Evolutionary conservation across 768 basidiomycete genomes (phyloP).

Genomic region (Tephrocybe sp.): DNA sequence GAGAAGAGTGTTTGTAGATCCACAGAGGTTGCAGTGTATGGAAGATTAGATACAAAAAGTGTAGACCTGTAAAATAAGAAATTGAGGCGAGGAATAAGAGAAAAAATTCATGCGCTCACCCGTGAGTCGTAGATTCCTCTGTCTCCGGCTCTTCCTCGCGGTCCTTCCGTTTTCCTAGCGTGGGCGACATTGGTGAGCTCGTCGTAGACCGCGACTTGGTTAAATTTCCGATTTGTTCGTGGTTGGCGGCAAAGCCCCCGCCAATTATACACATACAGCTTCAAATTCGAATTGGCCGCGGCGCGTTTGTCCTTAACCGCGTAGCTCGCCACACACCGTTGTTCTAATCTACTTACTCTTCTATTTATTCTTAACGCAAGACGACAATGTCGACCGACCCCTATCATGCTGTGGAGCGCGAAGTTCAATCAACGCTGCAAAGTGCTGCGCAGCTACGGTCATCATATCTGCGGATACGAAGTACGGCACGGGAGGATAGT

Average conservation of each 20-base stretch:
- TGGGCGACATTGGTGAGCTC: constrained; percentile 18
- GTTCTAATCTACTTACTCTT: no score
- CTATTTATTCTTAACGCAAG: background rate
- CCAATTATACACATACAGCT: constrained; percentile 1
- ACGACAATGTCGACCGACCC: constrained; percentile 71
- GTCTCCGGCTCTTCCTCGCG: constrained; percentile 33
- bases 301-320: background rate
- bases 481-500: constrained; percentile 69
- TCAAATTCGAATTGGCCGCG: background rate
- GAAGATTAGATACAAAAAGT: constrained; percentile 91
- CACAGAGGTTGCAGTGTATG: constrained; percentile 86
- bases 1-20: constrained; percentile 94
- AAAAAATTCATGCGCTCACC: constrained; percentile 24
- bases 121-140: constrained; percentile 23
- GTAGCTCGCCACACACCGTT: background rate
- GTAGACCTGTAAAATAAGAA: constrained; percentile 56
- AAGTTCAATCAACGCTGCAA: constrained; percentile 76
- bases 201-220: background rate
- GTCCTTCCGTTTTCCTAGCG: constrained; percentile 46
- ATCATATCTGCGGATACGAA: constrained; percentile 77
- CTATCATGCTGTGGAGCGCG: constrained; percentile 83
- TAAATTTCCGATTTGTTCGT: constrained; percentile 8
- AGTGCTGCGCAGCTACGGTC: constrained; percentile 69
- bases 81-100: constrained; percentile 4
- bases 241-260: background rate